Base-by-base conservation (phyloP, 148 eudicot genomes). In the Persicaria tinctoria region DNA sequence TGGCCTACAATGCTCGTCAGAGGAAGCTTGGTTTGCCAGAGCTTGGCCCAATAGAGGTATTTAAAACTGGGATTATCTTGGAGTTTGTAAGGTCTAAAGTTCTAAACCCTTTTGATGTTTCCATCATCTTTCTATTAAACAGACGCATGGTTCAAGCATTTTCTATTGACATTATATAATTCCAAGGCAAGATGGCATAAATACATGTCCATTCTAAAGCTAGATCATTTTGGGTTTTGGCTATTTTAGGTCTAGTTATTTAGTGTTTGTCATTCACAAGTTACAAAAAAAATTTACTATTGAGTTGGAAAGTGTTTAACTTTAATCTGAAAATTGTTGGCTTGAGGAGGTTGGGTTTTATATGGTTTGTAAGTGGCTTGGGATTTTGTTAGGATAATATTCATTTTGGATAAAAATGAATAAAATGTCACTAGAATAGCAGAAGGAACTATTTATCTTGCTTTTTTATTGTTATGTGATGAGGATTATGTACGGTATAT, bases 1-100 rank as follows among this genome's bases (percentile, higher is more conserved):
- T 95, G 98, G 97, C 98, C 17, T 95, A 92, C 76, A 95, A 95
- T 85, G 93, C 98, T 27, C 86, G 92, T 27, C 91, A 87, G 83
- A 87, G 84, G 82, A 95, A 95, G 80, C 92, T 90, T 76, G 97
- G 98, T 53, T 84, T 76, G 68, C 89, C 90, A 4, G 98, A 95
- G 79, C 90, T 92, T 80, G 91, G 93, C 54, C 91, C 91, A 74
- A 85, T 95, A 79, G 96, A 92, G 98, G 98, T 95, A 79, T 9
- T 46, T 66, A 66, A 14, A 66, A 12, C 44, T 44, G 47, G 8
- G 46, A 66, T 66, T 41, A 66, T 12, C 47, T 41, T 66, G 70
- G 70, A 66, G 13, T 66, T 12, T 66, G 41, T 1, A 66, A 66
- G 17, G 46, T 45, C 7, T n/a, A 18, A 66, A 66, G 17, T 17